Base-by-base conservation (phyloP, 2,329 filamentous ascomycete species). In the Alternaria incomplexa region DNA sequence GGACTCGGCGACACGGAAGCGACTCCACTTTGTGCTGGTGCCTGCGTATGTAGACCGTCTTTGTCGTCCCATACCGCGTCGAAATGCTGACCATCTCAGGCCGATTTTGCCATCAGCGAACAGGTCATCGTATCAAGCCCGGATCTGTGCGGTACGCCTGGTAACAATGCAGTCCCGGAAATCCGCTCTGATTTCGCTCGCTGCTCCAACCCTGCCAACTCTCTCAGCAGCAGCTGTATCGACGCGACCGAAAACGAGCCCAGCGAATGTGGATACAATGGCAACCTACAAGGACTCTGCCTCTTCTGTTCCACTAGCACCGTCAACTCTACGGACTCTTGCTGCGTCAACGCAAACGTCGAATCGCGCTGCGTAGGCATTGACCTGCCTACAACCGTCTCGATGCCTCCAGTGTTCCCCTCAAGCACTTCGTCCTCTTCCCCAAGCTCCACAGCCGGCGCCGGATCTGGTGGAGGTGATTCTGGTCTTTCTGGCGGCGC, bases 141-240 rank as follows among this genome's bases (percentile, higher is more conserved):
- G 43, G 81, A 86, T 15, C 85, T 97, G 22, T 99, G 96, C 80
- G 85, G 88, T 5, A 88, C 85, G 44, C 86, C 91, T 8, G 86
- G 85, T 58, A 80, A 81, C 57, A 87, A 91, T 77, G 89, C 92
- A 53, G 86, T 90, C 72, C 85, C 87, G 58, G 88, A 97, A 73
- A 95, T 99, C 67, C 88, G 94, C 72, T 92, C 96, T 55, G 96
- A 99, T 79, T 97, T 98, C 76, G 91, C 91, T 15, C 92, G 93
- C 68, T 99, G 96, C 78, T 89, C 93, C 10, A 84, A 95, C 44
- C 94, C 96, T 9, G 88, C 90, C n/a, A 85, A 91, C 64, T 90
- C 96, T 0, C 85, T 99, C 32, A 91, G 89, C 40, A 86, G 86
- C 25, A 85, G 82, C 56, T 99, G 96, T 80, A 90, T 98, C 52